phyloP scores from a whole-genome alignment of 345 rosid genomes.

The Moringa oleifera region DNA sequence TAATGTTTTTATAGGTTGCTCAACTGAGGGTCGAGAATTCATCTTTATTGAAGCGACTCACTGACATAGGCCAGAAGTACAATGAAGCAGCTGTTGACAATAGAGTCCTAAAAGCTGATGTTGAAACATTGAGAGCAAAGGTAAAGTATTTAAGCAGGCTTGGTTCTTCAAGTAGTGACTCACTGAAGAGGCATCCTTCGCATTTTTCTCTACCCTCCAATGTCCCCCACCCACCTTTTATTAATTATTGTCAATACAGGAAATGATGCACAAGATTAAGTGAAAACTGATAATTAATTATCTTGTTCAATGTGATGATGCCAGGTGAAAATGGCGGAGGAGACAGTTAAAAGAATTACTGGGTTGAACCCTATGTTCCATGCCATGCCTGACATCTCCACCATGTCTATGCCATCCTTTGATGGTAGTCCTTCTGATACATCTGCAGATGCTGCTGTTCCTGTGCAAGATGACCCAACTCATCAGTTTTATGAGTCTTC shows the following conservation, averaged over 20 bases:
- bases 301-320: background rate
- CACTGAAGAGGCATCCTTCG: conserved; percentile 5
- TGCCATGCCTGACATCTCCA: conserved; percentile 38
- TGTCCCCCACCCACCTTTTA: too few relatives aligned
- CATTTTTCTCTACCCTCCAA: too few relatives aligned
- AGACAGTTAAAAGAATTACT: conserved; percentile 72
- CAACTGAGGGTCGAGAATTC: conserved; percentile 81
- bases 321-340: conserved; percentile 98
- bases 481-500: conserved; percentile 29
- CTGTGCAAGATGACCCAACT: conserved; percentile 41
- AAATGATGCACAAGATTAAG: background rate
- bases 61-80: conserved; percentile 69
- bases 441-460: conserved; percentile 49
- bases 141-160: conserved; percentile 35
- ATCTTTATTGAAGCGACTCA: conserved; percentile 52
- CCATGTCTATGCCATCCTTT: conserved; percentile 35
- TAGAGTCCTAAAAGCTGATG: conserved; percentile 86
- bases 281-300: background rate
- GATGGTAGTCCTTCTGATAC: conserved; percentile 45
- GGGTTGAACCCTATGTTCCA: conserved; percentile 67
- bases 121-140: conserved; percentile 90
- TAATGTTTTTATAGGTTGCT: conserved; percentile 46
- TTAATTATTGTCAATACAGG: too few relatives aligned
- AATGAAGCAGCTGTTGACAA: conserved; percentile 79
- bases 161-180: conserved; percentile 5